These are phyloP conservation scores for Heliosperma pusillum DNA, from an alignment of 148 eudicot species.

Conservation along the genomic window DNA sequence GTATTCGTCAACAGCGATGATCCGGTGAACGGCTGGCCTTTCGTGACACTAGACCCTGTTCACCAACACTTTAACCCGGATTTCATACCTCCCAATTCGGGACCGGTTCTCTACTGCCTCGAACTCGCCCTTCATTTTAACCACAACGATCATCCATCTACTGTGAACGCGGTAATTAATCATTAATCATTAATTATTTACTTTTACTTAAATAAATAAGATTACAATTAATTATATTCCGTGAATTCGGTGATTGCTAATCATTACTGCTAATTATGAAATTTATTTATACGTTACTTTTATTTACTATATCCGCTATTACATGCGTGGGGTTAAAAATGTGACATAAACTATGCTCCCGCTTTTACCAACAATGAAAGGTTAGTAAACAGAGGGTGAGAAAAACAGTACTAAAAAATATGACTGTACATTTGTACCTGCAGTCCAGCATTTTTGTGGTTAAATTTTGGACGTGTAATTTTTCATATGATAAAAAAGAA, in stretches of 20 bases:
- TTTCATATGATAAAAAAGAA: not conserved
- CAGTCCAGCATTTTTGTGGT: not conserved
- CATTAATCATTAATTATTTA: not conserved
- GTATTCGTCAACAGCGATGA: conserved; percentile 74
- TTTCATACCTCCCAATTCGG: conserved; percentile 38
- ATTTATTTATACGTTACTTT: not conserved
- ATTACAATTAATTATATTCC: not conserved
- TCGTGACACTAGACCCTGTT: conserved; percentile 44
- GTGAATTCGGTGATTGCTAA: not conserved
- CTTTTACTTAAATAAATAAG: too few relatives aligned
- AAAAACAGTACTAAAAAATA: not conserved
- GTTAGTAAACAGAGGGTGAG: not conserved
- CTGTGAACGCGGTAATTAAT: conserved; percentile 40
- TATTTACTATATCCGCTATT: not conserved
- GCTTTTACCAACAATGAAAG: not conserved
- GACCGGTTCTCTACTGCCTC: conserved; percentile 72
- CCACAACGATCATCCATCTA: conserved; percentile 29
- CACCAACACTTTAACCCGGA: conserved; percentile 50
- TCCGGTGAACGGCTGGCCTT: conserved; percentile 76
- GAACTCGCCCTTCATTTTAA: conserved; percentile 68
- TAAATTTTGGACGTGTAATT: not conserved
- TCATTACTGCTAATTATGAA: not conserved
- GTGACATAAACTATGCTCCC: not conserved
- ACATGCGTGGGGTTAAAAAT: not conserved
- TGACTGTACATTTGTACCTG: not conserved